Evolutionary conservation across 1,284 basidiomycete species (phyloP), one percentile per base, ranked within the genome.

Genomic region (Moniliophthora roreri): DNA sequence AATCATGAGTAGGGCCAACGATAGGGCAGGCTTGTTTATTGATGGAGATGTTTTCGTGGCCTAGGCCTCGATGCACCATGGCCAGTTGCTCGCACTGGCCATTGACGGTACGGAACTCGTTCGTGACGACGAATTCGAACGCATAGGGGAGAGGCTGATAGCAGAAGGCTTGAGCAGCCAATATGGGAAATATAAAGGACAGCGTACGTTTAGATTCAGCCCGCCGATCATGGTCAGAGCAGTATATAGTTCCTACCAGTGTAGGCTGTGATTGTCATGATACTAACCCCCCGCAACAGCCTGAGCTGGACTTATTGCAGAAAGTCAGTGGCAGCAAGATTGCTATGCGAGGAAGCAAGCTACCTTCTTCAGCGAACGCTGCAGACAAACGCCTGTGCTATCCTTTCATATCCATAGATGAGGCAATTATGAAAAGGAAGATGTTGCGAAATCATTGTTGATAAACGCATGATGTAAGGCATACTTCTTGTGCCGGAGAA

Each of bases 391-490:
- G 66, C 4, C 81, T 70, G 73, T 82, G 83, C 65, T 74, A 80
- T 0, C 74, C 74, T 58, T 79, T 80, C 79, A 82, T 82, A 2
- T 71, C 69, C 2, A 79, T 39, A 0, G 75, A 66, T 64, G 77
- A 67, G 3, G 66, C 62, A 35, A 75, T 69, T 16, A 80, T 40
- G 59, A 79, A 76, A 5, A 82, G 65, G 42, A 72, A 71, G 60
- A 80, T 82, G 21, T 76, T 11, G 66, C 59, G 76, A 78, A 9
- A 11, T 32, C 32, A 32, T 49, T 77, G 59, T 87, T 84, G 23
- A 85, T 71, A 64, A 84, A 85, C 0, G 84, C 84, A 55, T 85
- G 84, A 59, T 87, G 86, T 62, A 86, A 73, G 2, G 82, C 84
- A 0, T 78, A 78, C 48, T 78, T 77, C 52, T 77, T 67, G 53